These are phyloP conservation scores for Ascochyta rabiei DNA, from an alignment of 2,329 filamentous ascomycete genomes.

Conservation along the genomic window DNA sequence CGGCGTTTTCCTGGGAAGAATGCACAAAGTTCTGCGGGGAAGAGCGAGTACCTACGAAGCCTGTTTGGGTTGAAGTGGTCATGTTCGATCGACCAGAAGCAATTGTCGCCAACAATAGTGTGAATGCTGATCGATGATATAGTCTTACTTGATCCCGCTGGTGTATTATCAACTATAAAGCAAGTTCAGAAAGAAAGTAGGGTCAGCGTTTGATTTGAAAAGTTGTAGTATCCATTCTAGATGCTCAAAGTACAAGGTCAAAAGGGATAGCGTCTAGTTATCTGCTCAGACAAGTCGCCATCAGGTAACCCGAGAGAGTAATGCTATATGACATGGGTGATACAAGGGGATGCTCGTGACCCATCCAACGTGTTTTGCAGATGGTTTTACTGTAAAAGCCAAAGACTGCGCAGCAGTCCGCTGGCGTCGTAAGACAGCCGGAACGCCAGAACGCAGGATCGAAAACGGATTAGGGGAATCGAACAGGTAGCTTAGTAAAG, in stretches of 20 bases:
- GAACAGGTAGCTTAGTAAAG: slow-evolving; percentile 22
- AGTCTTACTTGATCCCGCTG: no score
- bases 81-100: no score
- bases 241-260: slow-evolving; percentile 13
- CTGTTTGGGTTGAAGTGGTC: no score
- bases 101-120: no score
- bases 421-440: slow-evolving; percentile 28
- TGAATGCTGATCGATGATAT: no score
- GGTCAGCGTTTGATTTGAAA: neutral
- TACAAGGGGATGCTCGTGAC: slow-evolving; percentile 16
- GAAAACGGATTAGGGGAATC: slow-evolving; percentile 26
- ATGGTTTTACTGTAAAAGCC: slow-evolving; percentile 25
- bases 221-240: slow-evolving; percentile 20
- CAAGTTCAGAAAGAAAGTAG: no score
- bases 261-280: slow-evolving; percentile 6
- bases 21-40: no score
- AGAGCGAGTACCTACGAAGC: no score
- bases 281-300: slow-evolving; percentile 2
- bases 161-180: no score
- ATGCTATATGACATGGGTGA: slow-evolving; percentile 12
- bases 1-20: no score
- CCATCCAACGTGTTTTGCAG: slow-evolving; percentile 11
- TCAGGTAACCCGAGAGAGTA: slow-evolving; percentile 1
- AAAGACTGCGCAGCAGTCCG: slow-evolving; percentile 30
- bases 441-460: slow-evolving; percentile 31